Percentiles rank a stretch among this genome's conserved stretches.
Evolutionary conservation across 2,329 filamentous ascomycete species (phyloP).

Genomic region (Aspergillus awamori): DNA sequence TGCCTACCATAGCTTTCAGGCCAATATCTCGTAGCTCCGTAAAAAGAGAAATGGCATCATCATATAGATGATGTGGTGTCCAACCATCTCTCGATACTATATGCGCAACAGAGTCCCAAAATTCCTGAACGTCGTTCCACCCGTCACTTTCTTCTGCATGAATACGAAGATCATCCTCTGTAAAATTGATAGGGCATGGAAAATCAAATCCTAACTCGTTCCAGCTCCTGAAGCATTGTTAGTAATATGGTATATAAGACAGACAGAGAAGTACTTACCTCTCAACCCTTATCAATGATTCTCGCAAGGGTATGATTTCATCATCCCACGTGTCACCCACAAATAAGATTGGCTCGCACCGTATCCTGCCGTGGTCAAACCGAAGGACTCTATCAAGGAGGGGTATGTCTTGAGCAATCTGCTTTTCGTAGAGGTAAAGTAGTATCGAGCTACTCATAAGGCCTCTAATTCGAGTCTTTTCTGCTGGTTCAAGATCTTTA

Average conservation of each 20-base stretch:
- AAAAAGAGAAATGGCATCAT: slow-evolving; percentile 40
- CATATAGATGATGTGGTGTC: slow-evolving; percentile 34
- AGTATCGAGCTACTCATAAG: slow-evolving; percentile 28
- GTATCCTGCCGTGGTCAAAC: too few species aligned
- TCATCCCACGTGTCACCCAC: slow-evolving; percentile 30
- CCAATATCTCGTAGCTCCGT: slow-evolving; percentile 37
- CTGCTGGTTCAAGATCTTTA: slow-evolving; percentile 18
- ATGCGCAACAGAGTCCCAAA: slow-evolving; percentile 38
- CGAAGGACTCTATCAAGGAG: background rate
- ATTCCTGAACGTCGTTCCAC: slow-evolving; percentile 35
- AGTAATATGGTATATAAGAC: background rate
- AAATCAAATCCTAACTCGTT: slow-evolving; percentile 18
- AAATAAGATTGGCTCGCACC: slow-evolving; percentile 10
- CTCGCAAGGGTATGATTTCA: slow-evolving; percentile 28
- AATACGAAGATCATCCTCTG: slow-evolving; percentile 21
- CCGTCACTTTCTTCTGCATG: slow-evolving; percentile 23
- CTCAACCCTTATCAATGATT: slow-evolving; percentile 29
- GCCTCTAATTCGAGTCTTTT: slow-evolving; percentile 19
- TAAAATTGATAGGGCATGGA: slow-evolving; percentile 28
- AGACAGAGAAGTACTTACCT: slow-evolving; percentile 17
- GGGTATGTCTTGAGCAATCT: slow-evolving; percentile 15
- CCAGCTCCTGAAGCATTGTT: slow-evolving; percentile 22
- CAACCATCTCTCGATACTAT: too few species aligned
- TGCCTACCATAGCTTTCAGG: slow-evolving; percentile 32
- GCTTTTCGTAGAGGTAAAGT: slow-evolving; percentile 26